Base-by-base conservation (phyloP, 2,329 filamentous ascomycete species). In the Exophiala sp. region DNA sequence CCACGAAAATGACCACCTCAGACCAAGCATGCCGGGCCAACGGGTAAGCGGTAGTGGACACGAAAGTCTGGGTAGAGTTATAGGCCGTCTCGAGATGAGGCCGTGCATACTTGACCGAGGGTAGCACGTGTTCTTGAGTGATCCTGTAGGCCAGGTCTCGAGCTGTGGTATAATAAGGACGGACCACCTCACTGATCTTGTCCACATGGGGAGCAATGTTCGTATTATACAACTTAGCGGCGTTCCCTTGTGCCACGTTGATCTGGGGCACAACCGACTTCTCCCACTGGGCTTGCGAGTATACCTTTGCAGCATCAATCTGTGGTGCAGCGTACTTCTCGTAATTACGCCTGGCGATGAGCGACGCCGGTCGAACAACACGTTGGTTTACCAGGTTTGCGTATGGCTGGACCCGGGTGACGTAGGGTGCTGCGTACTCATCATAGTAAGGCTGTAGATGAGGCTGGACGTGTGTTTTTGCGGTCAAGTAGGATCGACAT, bases 401-500 rank as follows among this genome's bases (percentile, higher is more conserved):
- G 69, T 97, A 95, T 1, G 91, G 91, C 53, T 79, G 81, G 29
- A 79, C 83, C 43, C 80, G 71, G 30, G 90, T 78, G 55, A 95
- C 80, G 64, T 96, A 93, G 2, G 88, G 87, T 4, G 84, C 85
- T 19, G 87, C 84, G 63, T 96, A 95, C 50, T 79, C 68, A 59
- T 91, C 73, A 68, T 96, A 97, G 70, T 94, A 95, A 2, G 90
- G 91, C 60, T 83, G 76, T 24, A 94, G 63, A 66, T 91, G 84
- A 2, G 93, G 93, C 21, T 80, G 70, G 52, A 90, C 72, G 50
- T 75, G 82, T 72, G 73, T 81, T 60, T 70, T 81, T 69, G 72
- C 85, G 77, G 76, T 69, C 27, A 83, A 64, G 61, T 96, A 96
- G 8, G 86, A 83, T 63, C 83, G 83, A 78, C 93, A 98, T 55